phyloP scores from a whole-genome alignment of 2,329 filamentous ascomycete species.

The Alternaria novae-zelandiae region DNA sequence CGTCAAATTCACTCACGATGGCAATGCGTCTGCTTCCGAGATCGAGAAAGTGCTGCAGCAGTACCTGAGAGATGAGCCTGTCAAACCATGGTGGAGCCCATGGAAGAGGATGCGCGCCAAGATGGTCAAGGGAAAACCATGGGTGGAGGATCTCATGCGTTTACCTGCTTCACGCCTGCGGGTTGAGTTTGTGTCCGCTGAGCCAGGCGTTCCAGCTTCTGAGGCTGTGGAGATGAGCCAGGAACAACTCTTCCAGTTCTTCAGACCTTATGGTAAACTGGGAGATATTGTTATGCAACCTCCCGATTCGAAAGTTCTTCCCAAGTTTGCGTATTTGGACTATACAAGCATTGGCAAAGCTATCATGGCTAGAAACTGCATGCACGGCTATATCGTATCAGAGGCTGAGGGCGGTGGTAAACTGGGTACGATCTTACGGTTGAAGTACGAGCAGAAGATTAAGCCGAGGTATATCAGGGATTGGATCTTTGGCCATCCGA shows the following conservation, averaged over 20 bases:
- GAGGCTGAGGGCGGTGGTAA: conserved; percentile 76
- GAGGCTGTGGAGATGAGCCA: conserved; percentile 80
- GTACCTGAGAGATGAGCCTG: conserved; percentile 70
- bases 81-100: conserved; percentile 91
- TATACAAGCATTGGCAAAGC: conserved; percentile 76
- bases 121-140: conserved; percentile 82
- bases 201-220: conserved; percentile 72
- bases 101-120: conserved; percentile 75
- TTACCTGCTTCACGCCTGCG: conserved; percentile 77
- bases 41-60: conserved; percentile 67
- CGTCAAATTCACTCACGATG: conserved; percentile 76
- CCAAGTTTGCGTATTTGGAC: conserved; percentile 80
- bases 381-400: conserved; percentile 80
- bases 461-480: conserved; percentile 83
- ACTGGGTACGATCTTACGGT: conserved; percentile 74
- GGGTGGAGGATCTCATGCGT: conserved; percentile 90
- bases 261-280: conserved; percentile 89
- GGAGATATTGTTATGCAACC: conserved; percentile 83
- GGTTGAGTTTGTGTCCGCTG: conserved; percentile 82
- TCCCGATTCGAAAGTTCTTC: conserved; percentile 82
- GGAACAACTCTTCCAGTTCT: conserved; percentile 84
- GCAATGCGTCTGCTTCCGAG: conserved; percentile 55
- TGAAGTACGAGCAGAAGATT: conserved; percentile 82
- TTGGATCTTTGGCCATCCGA: conserved; percentile 84
- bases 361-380: conserved; percentile 88